Evolutionary conservation across 495 filamentous ascomycete genomes (phyloP).

Genomic region (Neurospora tetrasperma): DNA sequence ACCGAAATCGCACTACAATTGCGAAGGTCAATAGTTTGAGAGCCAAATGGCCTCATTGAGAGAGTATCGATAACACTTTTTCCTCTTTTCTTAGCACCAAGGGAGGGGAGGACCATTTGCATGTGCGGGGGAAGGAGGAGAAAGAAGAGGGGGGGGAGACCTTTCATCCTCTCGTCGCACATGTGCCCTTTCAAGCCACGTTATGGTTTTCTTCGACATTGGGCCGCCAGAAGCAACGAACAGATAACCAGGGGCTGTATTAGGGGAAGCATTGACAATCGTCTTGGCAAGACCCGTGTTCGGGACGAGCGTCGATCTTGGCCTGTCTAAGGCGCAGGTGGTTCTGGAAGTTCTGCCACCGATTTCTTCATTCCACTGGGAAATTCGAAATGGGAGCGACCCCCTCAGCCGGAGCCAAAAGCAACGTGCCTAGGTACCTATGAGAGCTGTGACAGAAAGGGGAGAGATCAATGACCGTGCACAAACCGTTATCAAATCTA

Average conservation of each 20-base stretch:
- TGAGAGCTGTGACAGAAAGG: background rate
- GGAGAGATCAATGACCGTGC: background rate
- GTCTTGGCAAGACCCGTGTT: background rate
- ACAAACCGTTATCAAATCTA: background rate
- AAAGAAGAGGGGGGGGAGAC: background rate
- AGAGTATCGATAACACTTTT: background rate
- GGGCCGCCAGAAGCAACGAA: background rate
- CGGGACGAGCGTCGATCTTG: background rate
- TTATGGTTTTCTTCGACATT: background rate
- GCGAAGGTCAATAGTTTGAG: background rate
- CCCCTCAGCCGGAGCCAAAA: background rate
- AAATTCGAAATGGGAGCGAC: background rate
- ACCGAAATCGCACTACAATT: background rate
- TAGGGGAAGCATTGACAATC: background rate
- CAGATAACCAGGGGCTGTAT: background rate
- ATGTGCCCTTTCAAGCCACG: background rate
- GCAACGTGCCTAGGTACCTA: background rate
- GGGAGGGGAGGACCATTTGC: background rate
- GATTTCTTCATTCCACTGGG: background rate
- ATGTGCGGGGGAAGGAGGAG: background rate
- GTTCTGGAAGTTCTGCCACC: background rate
- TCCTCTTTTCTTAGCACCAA: background rate
- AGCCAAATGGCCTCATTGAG: background rate
- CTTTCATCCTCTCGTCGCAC: background rate
- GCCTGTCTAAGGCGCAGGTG: background rate